Conservation (phyloP, 2,329 filamentous ascomycete species). For the Cordyceps javanica region DNA sequence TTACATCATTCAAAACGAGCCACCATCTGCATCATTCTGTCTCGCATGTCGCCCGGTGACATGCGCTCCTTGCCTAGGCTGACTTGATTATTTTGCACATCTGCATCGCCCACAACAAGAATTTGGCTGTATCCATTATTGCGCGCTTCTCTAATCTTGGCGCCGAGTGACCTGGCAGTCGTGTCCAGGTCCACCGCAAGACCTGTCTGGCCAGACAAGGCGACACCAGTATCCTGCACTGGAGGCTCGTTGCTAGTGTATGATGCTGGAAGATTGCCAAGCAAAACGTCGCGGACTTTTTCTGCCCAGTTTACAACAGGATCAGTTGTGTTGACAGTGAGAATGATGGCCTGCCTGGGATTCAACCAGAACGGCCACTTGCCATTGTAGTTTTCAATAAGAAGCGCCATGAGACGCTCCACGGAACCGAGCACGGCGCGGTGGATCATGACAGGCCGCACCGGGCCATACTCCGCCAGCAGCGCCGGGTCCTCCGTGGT, state of each 20-base stretch:
- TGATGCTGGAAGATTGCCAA: conserved; percentile 35
- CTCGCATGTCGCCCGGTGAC: conserved; percentile 38
- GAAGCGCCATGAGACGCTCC: conserved; percentile 75
- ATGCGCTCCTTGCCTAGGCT: conserved; percentile 36
- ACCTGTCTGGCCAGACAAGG: conserved; percentile 47
- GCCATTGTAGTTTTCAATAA: conserved; percentile 78
- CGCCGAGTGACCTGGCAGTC: conserved; percentile 53
- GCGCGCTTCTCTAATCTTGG: conserved; percentile 69
- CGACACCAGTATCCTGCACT: conserved; percentile 27
- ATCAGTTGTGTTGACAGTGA: conserved; percentile 62
- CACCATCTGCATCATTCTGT: conserved; percentile 39
- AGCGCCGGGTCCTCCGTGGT: conserved; percentile 42
- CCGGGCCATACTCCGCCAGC: conserved; percentile 49
- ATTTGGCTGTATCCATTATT: conserved; percentile 67
- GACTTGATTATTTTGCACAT: conserved; percentile 54
- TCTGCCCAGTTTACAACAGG: conserved; percentile 46
- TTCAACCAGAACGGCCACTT: conserved; percentile 87
- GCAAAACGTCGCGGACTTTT: conserved; percentile 42
- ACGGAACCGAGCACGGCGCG: conserved; percentile 79
- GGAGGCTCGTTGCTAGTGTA: conserved; percentile 29
- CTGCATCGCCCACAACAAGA: conserved; percentile 62
- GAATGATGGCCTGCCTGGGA: conserved; percentile 67
- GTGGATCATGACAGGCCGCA: conserved; percentile 73
- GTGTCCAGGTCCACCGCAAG: conserved; percentile 66
- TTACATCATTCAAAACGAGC: conserved; percentile 40